A percentile compares a stretch with the other conserved stretches of the same genome.
Evolutionary conservation across 176 grass and related monocot species (phyloP).

Genomic region (Luzula sylvatica): DNA sequence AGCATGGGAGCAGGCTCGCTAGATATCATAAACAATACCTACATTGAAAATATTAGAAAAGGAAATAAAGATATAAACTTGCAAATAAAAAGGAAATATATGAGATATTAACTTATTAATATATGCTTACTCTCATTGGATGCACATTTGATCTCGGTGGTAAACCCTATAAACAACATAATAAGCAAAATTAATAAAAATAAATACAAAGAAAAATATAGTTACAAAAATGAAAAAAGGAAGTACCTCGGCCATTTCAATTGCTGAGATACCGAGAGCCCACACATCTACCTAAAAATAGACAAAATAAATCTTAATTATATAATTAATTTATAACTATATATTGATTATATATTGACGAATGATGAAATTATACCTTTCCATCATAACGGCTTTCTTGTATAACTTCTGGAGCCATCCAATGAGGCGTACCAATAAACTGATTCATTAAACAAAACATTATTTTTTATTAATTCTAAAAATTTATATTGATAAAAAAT

Average conservation of each 20-base stretch:
- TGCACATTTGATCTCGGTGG: slow-evolving; percentile 94
- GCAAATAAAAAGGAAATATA: slow-evolving; percentile 26
- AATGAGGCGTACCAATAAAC: slow-evolving; percentile 99
- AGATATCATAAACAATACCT: slow-evolving; percentile 99
- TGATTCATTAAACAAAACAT: slow-evolving; percentile 42
- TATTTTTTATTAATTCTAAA: too few species aligned
- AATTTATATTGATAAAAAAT: background rate
- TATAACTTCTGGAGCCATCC: slow-evolving; percentile 99
- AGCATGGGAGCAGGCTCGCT: slow-evolving; percentile 98
- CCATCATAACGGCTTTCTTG: slow-evolving; percentile 99
- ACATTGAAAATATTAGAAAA: slow-evolving; percentile 1
- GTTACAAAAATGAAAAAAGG: background rate
- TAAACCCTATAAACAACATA: slow-evolving; percentile 60
- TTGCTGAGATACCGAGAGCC: slow-evolving; percentile 97
- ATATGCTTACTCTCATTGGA: slow-evolving; percentile 87
- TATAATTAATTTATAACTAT: background rate
- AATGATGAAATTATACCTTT: slow-evolving; percentile 46
- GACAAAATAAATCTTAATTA: slow-evolving; percentile 11
- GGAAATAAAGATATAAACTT: slow-evolving; percentile 15
- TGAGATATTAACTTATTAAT: slow-evolving; percentile 15
- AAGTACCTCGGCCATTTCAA: slow-evolving; percentile 98
- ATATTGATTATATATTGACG: slow-evolving; percentile 5
- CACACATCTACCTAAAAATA: slow-evolving; percentile 85
- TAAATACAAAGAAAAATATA: slow-evolving; percentile 19
- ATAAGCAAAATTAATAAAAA: slow-evolving; percentile 10